phyloP scores from a whole-genome alignment of 2,329 filamentous ascomycete genomes.

The Colletotrichum paranaense region DNA sequence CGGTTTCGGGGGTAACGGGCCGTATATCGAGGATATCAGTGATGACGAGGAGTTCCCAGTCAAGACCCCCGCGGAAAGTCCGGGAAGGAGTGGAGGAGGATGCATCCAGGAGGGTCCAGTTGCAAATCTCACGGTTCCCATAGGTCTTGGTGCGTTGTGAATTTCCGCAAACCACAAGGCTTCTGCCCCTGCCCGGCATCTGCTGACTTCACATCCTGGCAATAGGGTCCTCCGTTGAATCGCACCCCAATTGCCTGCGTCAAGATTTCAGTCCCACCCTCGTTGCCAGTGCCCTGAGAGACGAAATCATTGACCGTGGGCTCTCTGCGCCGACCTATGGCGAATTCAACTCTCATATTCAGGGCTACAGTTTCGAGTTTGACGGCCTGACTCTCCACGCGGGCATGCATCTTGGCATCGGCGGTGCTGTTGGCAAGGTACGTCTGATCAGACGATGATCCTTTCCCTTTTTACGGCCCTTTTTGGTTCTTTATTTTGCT shows the following conservation, averaged over 20 bases:
- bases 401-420: neutral
- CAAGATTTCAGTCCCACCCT: neutral
- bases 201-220: neutral
- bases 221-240: neutral
- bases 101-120: neutral
- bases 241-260: neutral
- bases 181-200: neutral
- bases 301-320: neutral
- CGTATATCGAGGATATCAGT: neutral
- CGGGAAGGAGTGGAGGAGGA: neutral
- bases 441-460: neutral
- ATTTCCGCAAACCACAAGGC: neutral
- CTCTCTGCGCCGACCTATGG: neutral
- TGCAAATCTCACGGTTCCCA: neutral
- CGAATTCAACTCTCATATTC: neutral
- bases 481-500: neutral
- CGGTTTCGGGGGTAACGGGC: slow-evolving; percentile 35
- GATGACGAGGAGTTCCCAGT: neutral
- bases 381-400: neutral
- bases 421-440: neutral
- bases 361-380: neutral
- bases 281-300: neutral
- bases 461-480: neutral
- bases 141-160: neutral
- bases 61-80: neutral